Evolutionary conservation across 345 rosid genomes (phyloP).

Genomic region (Turnera subulata): DNA sequence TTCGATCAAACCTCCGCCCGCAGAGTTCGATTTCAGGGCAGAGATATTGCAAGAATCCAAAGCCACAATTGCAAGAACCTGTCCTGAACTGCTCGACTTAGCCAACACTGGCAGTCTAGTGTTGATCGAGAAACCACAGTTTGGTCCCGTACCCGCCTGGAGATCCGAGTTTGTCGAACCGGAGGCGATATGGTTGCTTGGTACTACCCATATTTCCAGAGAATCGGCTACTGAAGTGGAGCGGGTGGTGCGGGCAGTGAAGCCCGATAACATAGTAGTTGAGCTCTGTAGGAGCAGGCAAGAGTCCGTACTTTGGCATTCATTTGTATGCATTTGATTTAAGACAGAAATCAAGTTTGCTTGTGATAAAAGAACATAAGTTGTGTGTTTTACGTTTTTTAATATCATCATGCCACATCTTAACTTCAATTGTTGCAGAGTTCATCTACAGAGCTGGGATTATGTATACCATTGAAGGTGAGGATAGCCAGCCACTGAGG

Average conservation of each 20-base stretch:
- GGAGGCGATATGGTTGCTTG: constrained; percentile 71
- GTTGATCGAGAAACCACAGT: constrained; percentile 51
- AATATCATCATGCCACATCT: constrained; percentile 21
- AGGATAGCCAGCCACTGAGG: constrained; percentile 36
- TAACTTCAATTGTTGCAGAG: constrained; percentile 55
- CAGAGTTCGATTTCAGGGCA: constrained; percentile 66
- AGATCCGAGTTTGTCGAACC: constrained; percentile 74
- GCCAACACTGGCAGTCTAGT: constrained; percentile 59
- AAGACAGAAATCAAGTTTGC: no score
- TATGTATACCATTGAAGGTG: constrained; percentile 57
- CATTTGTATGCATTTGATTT: no score
- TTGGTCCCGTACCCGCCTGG: constrained; percentile 78
- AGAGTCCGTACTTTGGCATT: constrained; percentile 11
- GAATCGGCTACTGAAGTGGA: constrained; percentile 60
- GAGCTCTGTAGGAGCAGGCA: constrained; percentile 95
- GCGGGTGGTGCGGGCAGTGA: constrained; percentile 58
- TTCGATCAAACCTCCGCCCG: constrained; percentile 62
- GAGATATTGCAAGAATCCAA: constrained; percentile 48
- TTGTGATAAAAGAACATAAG: background rate
- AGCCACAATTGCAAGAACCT: constrained; percentile 42
- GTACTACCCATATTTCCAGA: constrained; percentile 61
- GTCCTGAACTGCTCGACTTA: constrained; percentile 56
- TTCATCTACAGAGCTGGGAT: constrained; percentile 87
- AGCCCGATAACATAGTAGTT: constrained; percentile 83
- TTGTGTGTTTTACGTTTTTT: constrained; percentile 1